These are phyloP conservation scores for Penicillium aurantiogriseum DNA, from an alignment of 2,329 filamentous ascomycete species.

Conservation along the genomic window DNA sequence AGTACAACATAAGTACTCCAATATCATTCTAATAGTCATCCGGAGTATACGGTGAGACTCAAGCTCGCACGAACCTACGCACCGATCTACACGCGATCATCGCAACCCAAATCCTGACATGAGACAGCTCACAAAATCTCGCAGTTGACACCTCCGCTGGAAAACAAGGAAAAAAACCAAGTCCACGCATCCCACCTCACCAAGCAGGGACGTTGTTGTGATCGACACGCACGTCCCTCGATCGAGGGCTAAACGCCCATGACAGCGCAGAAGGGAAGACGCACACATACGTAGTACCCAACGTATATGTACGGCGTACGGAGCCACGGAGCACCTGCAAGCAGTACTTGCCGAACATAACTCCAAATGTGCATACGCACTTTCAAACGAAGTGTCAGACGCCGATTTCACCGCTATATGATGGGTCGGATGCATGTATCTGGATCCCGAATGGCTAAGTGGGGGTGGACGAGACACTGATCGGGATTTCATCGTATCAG, in stretches of 20 bases:
- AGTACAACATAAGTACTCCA: not conserved
- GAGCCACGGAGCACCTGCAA: not conserved
- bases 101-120: conserved; percentile 21
- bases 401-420: conserved; percentile 34
- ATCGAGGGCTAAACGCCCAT: not conserved
- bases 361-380: not conserved
- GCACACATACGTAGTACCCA: not conserved
- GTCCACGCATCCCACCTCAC: not conserved
- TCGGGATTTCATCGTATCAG: not conserved
- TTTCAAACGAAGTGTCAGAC: not conserved
- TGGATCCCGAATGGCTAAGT: not conserved
- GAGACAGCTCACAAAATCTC: conserved; percentile 22
- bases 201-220: not conserved
- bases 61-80: not conserved
- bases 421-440: conserved; percentile 22
- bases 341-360: not conserved
- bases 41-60: not conserved
- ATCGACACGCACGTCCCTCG: not conserved
- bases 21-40: not conserved
- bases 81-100: conserved; percentile 14
- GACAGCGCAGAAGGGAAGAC: not conserved
- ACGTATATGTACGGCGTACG: not conserved
- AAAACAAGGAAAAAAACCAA: not conserved
- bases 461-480: not conserved
- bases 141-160: conserved; percentile 18